phyloP scores from a whole-genome alignment of 2,329 filamentous ascomycete genomes.

The Alternaria gaisen region DNA sequence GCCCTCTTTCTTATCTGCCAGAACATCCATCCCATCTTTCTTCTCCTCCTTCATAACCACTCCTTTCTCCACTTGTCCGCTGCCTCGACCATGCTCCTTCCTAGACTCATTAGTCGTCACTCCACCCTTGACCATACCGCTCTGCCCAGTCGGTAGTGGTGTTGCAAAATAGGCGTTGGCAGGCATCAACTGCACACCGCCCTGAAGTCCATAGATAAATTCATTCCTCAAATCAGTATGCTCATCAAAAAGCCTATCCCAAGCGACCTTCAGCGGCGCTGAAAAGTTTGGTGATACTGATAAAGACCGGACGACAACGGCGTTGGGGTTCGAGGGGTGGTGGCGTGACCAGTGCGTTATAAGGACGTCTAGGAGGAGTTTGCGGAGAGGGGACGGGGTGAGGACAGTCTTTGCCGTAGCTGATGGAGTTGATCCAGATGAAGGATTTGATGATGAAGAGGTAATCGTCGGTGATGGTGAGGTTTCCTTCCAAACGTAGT shows the following conservation, averaged over 20 bases:
- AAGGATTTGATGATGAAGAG: too few relatives aligned
- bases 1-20: neutral
- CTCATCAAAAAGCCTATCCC: conserved; percentile 21
- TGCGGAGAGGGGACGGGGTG: conserved; percentile 9
- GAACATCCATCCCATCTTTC: neutral
- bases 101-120: neutral
- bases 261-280: neutral
- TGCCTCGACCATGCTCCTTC: neutral
- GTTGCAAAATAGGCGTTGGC: conserved; percentile 13
- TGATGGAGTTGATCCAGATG: too few relatives aligned
- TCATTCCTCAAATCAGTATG: conserved; percentile 18
- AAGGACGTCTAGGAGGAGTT: conserved; percentile 23
- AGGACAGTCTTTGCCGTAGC: neutral
- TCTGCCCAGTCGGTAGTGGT: neutral
- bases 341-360: conserved; percentile 16
- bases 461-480: neutral
- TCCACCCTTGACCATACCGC: neutral
- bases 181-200: neutral
- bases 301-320: neutral
- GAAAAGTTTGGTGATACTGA: conserved; percentile 9
- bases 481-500: conserved; percentile 19
- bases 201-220: conserved; percentile 27
- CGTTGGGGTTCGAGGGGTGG: neutral
- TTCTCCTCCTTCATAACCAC: neutral
- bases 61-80: neutral